Conservation (phyloP, 1,284 basidiomycete genomes). For the Pascua sp. region DNA sequence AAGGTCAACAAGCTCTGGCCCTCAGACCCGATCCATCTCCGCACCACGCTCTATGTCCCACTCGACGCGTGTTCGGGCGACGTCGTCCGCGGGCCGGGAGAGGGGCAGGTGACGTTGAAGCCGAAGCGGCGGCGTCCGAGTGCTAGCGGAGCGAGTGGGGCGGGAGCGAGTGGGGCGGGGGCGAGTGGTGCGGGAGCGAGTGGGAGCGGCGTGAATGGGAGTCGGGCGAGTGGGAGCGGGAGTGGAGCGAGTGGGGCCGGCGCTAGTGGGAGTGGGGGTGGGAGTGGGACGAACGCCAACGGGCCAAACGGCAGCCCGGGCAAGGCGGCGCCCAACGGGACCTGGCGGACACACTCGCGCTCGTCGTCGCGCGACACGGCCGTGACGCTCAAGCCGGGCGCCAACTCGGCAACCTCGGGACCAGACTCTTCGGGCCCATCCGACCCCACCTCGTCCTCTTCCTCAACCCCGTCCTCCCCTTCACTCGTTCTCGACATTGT, state of each 20-base stretch:
- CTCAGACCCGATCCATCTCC: conserved; percentile 80
- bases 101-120: conserved; percentile 41
- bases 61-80: conserved; percentile 49
- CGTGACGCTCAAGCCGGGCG: too few species aligned
- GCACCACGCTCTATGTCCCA: conserved; percentile 76
- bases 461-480: too few species aligned
- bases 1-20: conserved; percentile 85
- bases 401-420: too few species aligned
- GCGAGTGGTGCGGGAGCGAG: neutral
- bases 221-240: conserved; percentile 8
- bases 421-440: too few species aligned
- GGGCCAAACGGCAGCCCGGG: too few species aligned
- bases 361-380: too few species aligned
- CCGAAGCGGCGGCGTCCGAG: conserved; percentile 16
- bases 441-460: too few species aligned
- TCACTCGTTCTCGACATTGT: conserved; percentile 33
- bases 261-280: neutral
- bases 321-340: too few species aligned
- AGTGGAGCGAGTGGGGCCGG: conserved; percentile 1
- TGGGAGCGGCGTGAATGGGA: conserved; percentile 18
- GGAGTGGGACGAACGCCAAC: too few species aligned
- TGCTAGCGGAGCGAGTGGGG: neutral
- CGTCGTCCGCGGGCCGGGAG: conserved; percentile 35
- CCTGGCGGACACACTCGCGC: too few species aligned
- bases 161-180: neutral